Evolutionary conservation across 2,329 filamentous ascomycete genomes (phyloP).

Genomic region (Cadophora sp.): DNA sequence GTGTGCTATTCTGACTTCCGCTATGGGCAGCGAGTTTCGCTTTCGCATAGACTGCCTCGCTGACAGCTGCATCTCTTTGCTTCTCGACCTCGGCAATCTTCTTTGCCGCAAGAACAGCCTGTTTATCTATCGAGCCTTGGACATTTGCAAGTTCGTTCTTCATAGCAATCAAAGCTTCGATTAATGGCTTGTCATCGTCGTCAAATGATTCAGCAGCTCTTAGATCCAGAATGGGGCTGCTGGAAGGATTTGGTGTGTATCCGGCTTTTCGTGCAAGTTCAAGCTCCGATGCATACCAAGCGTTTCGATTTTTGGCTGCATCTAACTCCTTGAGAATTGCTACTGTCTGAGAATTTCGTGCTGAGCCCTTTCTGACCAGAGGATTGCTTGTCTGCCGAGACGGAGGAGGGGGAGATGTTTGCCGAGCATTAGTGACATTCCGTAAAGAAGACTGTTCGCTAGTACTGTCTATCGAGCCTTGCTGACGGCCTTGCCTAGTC

Average conservation of each 20-base stretch:
- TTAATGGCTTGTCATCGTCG: constrained; percentile 89
- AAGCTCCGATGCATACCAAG: constrained; percentile 96
- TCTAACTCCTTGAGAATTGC: constrained; percentile 88
- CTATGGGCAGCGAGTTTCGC: constrained; percentile 87
- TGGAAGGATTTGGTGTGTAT: constrained; percentile 75
- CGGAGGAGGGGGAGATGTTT: constrained; percentile 65
- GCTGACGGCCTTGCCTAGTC: constrained; percentile 62
- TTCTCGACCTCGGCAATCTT: constrained; percentile 93
- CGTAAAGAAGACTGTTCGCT: constrained; percentile 60
- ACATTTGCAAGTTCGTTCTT: constrained; percentile 87
- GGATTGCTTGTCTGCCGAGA: constrained; percentile 62
- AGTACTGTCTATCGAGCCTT: constrained; percentile 72
- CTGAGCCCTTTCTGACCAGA: constrained; percentile 66
- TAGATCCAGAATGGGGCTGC: constrained; percentile 77
- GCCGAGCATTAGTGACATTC: constrained; percentile 49
- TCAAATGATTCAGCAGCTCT: constrained; percentile 80
- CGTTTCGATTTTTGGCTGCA: constrained; percentile 81
- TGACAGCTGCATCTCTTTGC: constrained; percentile 92
- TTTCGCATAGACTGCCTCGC: constrained; percentile 93
- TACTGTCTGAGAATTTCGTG: constrained; percentile 64
- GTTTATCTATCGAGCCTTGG: constrained; percentile 86
- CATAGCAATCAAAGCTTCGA: constrained; percentile 94
- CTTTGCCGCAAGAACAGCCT: constrained; percentile 83
- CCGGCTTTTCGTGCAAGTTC: constrained; percentile 90
- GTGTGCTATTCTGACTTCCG: constrained; percentile 66